Conservation (phyloP, 345 rosid genomes). For the Acer campestre region DNA sequence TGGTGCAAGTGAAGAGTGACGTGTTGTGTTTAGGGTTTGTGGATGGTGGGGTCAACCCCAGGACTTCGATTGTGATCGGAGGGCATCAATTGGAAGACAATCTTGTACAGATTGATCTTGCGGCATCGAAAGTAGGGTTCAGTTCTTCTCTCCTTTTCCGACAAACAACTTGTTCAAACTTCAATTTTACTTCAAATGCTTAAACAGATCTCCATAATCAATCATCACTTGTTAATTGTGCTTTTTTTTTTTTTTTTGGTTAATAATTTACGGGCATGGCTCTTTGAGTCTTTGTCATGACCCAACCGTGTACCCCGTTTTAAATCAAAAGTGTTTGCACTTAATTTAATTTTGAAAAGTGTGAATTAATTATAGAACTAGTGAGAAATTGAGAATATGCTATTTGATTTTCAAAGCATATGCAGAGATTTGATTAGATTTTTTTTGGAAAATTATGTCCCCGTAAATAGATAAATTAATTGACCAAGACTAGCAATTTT, state of each 20-base stretch:
- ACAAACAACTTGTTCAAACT: conserved; percentile 30
- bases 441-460: background rate
- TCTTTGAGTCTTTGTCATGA: background rate
- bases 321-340: background rate
- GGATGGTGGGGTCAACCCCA: conserved; percentile 33
- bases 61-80: conserved; percentile 40
- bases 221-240: background rate
- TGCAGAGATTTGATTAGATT: background rate
- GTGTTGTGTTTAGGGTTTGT: conserved; percentile 43
- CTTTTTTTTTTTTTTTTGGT: background rate
- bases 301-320: background rate
- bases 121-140: conserved; percentile 40
- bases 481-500: background rate
- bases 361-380: background rate
- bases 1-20: conserved; percentile 35
- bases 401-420: background rate
- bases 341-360: background rate
- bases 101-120: conserved; percentile 42
- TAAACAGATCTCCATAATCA: background rate
- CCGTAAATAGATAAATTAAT: background rate
- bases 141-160: conserved; percentile 33
- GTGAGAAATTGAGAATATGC: background rate
- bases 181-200: conserved; percentile 26
- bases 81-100: conserved; percentile 47
- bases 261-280: conserved; percentile 4